These are phyloP conservation scores for Fusarium sp. DNA, from an alignment of 2,329 filamentous ascomycete species.

Conservation along the genomic window DNA sequence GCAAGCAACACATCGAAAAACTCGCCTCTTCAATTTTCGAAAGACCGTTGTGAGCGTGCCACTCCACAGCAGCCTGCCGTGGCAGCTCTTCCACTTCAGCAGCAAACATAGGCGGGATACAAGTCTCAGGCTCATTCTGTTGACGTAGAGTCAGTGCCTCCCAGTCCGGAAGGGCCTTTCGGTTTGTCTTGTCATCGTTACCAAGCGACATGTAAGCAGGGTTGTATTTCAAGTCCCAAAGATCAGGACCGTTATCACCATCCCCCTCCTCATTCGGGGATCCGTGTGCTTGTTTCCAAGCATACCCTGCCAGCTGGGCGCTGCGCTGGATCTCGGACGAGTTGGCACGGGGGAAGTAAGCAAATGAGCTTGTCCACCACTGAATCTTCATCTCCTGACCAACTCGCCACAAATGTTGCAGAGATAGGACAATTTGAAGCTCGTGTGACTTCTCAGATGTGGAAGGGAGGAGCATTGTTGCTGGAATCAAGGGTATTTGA, in stretches of 20 bases:
- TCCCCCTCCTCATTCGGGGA: conserved; percentile 59
- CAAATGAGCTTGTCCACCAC: conserved; percentile 80
- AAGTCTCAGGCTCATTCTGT: conserved; percentile 47
- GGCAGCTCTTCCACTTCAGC: conserved; percentile 83
- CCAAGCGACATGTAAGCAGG: conserved; percentile 57
- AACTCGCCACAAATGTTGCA: conserved; percentile 92
- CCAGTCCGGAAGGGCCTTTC: conserved; percentile 60
- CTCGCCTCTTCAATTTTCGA: conserved; percentile 44
- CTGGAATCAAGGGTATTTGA: conserved; percentile 88
- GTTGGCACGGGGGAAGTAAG: conserved; percentile 68
- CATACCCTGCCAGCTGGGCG: conserved; percentile 55
- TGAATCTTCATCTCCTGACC: conserved; percentile 75
- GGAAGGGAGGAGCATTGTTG: conserved; percentile 73
- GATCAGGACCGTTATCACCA: conserved; percentile 64
- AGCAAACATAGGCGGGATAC: conserved; percentile 74
- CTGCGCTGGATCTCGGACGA: conserved; percentile 46
- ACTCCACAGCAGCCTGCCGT: conserved; percentile 79
- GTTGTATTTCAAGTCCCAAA: conserved; percentile 75
- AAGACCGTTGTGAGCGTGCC: conserved; percentile 77
- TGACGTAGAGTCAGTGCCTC: conserved; percentile 52
- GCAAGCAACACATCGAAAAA: conserved; percentile 38
- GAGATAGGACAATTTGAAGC: conserved; percentile 73
- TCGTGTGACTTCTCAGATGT: conserved; percentile 53
- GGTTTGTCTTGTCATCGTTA: conserved; percentile 37
- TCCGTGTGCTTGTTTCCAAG: conserved; percentile 60